Evolutionary conservation across 768 basidiomycete genomes (phyloP).

Genomic region (Russula abietina): DNA sequence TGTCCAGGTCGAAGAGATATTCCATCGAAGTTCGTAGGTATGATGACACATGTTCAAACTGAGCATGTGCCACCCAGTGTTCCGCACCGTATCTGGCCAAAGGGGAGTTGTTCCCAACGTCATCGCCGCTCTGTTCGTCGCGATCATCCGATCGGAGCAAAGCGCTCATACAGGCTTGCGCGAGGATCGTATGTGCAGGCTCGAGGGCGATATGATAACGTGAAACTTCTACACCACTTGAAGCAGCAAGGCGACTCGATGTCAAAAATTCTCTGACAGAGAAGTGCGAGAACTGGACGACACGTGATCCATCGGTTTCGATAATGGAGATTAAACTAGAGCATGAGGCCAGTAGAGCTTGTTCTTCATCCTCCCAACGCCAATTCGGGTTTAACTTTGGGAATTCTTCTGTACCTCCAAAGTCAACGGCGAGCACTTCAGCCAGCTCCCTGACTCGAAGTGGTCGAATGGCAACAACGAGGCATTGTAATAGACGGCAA

Average conservation of each 20-base stretch:
- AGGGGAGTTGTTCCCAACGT: not conserved
- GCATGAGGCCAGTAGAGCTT: not conserved
- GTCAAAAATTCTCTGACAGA: conserved; percentile 4
- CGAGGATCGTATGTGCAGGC: not conserved
- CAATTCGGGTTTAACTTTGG: not conserved
- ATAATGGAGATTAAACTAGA: not conserved
- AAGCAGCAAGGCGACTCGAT: not conserved
- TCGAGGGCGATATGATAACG: not conserved
- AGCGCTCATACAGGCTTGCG: not conserved
- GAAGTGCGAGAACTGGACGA: not conserved
- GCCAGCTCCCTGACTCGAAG: conserved; percentile 7
- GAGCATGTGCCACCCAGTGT: not conserved
- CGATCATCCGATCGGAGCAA: not conserved
- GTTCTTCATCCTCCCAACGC: conserved; percentile 4
- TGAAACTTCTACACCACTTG: not conserved
- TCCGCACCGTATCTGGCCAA: not conserved
- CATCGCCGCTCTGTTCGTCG: not conserved
- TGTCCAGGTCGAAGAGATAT: not conserved
- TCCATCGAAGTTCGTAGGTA: not conserved
- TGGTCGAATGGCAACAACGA: not conserved
- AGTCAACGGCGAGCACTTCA: conserved; percentile 1
- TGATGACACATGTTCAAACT: not conserved
- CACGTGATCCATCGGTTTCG: no score
- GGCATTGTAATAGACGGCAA: conserved; percentile 3
- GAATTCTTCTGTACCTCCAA: not conserved